These are phyloP conservation scores for Acer saccharum DNA, from an alignment of 345 rosid genomes.

Conservation along the genomic window DNA sequence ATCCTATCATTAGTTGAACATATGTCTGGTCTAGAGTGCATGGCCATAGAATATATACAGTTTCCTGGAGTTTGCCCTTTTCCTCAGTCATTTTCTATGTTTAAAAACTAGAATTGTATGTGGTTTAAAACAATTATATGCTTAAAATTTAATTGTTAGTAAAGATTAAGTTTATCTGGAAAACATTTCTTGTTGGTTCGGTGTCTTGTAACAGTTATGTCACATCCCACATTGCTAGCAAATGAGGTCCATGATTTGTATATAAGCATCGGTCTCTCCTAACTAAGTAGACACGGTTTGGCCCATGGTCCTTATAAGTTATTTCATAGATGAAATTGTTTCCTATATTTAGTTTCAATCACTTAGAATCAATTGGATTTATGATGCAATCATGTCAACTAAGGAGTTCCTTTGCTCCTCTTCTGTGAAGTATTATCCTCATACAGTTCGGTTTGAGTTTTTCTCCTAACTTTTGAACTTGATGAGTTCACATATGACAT, in stretches of 20 bases:
- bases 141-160: background rate
- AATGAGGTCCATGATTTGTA: too few species aligned
- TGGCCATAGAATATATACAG: background rate
- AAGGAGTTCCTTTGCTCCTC: background rate
- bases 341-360: background rate
- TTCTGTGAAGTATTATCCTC: background rate
- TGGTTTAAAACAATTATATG: background rate
- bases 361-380: background rate
- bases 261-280: too few species aligned
- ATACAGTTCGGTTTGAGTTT: background rate
- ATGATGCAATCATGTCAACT: background rate
- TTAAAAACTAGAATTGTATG: background rate
- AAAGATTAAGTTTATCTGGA: background rate
- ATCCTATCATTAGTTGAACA: background rate
- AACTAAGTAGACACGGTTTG: too few species aligned
- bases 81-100: background rate
- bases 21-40: conserved; percentile 2
- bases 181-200: background rate
- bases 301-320: too few species aligned
- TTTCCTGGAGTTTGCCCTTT: background rate
- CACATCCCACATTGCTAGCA: too few species aligned
- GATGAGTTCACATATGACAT: background rate
- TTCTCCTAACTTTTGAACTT: background rate
- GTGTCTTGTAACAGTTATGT: too few species aligned
- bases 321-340: background rate